phyloP scores from a whole-genome alignment of 768 basidiomycete species.

The Tephrocybe sp. region DNA sequence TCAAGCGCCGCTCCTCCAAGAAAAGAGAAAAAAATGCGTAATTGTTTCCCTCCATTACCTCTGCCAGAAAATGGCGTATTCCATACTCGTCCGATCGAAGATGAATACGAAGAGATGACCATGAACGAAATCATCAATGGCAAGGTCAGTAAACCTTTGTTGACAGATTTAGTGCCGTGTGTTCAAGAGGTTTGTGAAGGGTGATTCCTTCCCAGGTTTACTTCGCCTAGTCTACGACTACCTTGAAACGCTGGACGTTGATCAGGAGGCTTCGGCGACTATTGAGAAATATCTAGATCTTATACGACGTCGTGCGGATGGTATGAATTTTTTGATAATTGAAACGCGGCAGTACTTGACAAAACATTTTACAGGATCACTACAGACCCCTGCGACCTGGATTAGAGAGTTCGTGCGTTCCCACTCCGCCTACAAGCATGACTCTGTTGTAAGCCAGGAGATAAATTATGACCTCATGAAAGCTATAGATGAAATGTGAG shows the following conservation, averaged over 20 bases:
- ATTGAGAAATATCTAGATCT: conserved; percentile 81
- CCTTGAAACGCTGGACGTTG: conserved; percentile 82
- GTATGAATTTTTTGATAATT: conserved; percentile 39
- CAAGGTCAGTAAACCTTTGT: conserved; percentile 48
- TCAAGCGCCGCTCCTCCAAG: conserved; percentile 30
- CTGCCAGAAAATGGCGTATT: conserved; percentile 43
- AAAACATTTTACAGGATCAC: conserved; percentile 49
- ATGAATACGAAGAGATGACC: conserved; percentile 92
- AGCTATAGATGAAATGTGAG: conserved; percentile 91
- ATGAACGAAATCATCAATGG: conserved; percentile 94
- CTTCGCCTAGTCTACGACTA: conserved; percentile 82
- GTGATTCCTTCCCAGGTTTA: conserved; percentile 72
- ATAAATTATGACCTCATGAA: conserved; percentile 94
- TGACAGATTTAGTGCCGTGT: neutral
- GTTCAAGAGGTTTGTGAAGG: conserved; percentile 36
- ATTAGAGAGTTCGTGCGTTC: conserved; percentile 88
- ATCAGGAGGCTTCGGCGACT: conserved; percentile 53
- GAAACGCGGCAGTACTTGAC: neutral
- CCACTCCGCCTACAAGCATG: conserved; percentile 89
- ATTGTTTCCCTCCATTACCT: conserved; percentile 70
- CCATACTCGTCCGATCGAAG: conserved; percentile 50
- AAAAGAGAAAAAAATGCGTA: conserved; percentile 68
- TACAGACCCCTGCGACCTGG: conserved; percentile 90
- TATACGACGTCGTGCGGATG: conserved; percentile 75
- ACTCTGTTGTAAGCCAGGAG: conserved; percentile 88